Percentiles rank a stretch among this genome's conserved stretches.
These are phyloP conservation scores for Acorus calamus DNA, from an alignment of 106 monocot genomes.

Conservation along the genomic window DNA sequence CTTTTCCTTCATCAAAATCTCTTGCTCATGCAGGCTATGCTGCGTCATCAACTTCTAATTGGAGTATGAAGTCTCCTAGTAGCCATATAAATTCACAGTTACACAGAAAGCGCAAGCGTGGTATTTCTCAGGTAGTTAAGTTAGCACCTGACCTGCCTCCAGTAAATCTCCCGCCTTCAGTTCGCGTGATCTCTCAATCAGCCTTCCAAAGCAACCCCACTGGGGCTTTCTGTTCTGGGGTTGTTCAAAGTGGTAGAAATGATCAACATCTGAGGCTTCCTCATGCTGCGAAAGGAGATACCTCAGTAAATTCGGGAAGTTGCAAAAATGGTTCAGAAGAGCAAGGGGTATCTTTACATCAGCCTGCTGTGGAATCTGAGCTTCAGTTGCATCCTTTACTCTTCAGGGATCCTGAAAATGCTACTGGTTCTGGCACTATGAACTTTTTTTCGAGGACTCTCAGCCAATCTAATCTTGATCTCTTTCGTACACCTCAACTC, in stretches of 20 bases:
- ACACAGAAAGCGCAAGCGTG: constrained; percentile 23
- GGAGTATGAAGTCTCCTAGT: constrained; percentile 15
- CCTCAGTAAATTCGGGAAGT: constrained; percentile 8
- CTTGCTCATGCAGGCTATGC: constrained; percentile 6
- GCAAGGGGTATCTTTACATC: constrained; percentile 9
- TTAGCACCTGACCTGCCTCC: constrained; percentile 92
- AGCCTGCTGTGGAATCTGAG: constrained; percentile 32
- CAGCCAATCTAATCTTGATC: constrained; percentile 9
- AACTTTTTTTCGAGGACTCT: constrained; percentile 18
- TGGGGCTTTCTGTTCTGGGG: constrained; percentile 11
- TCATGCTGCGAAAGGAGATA: constrained; percentile 12
- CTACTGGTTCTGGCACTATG: constrained; percentile 18
- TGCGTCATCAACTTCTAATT: constrained; percentile 11
- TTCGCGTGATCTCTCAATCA: constrained; percentile 73
- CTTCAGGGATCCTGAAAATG: constrained; percentile 45
- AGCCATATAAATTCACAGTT: constrained; percentile 10
- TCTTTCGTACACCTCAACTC: constrained; percentile 1
- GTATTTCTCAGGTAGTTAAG: constrained; percentile 52
- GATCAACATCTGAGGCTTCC: constrained; percentile 8
- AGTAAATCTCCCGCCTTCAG: constrained; percentile 84
- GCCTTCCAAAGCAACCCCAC: constrained; percentile 35
- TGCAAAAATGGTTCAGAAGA: constrained; percentile 7
- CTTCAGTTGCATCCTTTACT: constrained; percentile 77
- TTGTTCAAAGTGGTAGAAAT: constrained; percentile 5
- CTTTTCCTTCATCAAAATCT: constrained; percentile 16